Conservation (phyloP, 257 asterid genomes). For the Plantago elongata region DNA sequence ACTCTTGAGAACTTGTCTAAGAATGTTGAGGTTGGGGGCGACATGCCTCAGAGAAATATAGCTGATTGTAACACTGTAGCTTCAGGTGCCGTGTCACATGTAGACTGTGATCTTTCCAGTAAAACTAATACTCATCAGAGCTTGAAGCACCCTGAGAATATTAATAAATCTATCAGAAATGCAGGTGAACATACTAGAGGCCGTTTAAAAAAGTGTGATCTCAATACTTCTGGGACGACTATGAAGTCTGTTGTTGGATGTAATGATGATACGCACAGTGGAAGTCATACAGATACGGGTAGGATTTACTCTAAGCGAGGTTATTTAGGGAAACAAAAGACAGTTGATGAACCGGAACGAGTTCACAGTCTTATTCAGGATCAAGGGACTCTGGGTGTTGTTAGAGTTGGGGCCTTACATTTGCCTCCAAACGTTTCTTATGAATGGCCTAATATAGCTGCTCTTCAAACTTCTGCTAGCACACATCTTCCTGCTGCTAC, state of each 20-base stretch:
- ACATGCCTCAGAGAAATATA: constrained; percentile 27
- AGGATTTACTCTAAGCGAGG: constrained; percentile 23
- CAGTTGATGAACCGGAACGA: constrained; percentile 37
- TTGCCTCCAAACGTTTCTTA: constrained; percentile 69
- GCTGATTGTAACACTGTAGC: constrained; percentile 19
- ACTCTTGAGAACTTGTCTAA: constrained; percentile 29
- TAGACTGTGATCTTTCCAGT: constrained; percentile 28
- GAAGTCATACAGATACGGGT: constrained; percentile 27
- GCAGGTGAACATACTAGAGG: constrained; percentile 27
- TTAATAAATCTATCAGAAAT: constrained; percentile 23
- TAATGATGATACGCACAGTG: constrained; percentile 29
- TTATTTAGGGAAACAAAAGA: constrained; percentile 37
- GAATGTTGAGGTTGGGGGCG: constrained; percentile 28
- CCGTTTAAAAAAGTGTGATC: constrained; percentile 29
- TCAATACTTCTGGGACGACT: constrained; percentile 29
- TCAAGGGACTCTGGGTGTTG: constrained; percentile 46
- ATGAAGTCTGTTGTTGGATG: constrained; percentile 33
- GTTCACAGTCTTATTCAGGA: constrained; percentile 38
- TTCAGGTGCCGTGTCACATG: constrained; percentile 18
- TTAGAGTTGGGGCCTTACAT: constrained; percentile 54
- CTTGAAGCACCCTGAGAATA: constrained; percentile 31
- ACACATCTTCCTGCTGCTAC: constrained; percentile 84
- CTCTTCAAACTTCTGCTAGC: constrained; percentile 48
- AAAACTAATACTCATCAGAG: constrained; percentile 24
- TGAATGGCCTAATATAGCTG: constrained; percentile 89